Base-by-base conservation (phyloP, 495 filamentous ascomycete species). In the Penicillium verhagenii region DNA sequence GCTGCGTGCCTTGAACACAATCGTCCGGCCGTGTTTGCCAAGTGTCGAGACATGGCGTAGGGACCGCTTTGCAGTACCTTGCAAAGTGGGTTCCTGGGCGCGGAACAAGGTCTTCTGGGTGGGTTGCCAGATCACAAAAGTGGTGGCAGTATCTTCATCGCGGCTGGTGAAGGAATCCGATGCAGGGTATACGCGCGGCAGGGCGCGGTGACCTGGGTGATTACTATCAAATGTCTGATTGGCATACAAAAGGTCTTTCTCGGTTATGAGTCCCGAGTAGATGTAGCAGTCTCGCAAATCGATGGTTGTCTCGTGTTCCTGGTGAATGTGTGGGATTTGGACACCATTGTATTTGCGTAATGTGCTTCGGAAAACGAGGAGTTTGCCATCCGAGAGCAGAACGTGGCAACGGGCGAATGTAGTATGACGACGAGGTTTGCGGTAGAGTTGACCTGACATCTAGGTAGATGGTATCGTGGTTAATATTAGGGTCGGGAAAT, bases 51-150 rank as follows among this genome's bases (percentile, higher is more conserved):
- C 83, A 53, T 78, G 73, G 35, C 76, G 75, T 47, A 80, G 45
- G 23, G 68, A 70, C 35, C 71, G 59, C 39, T 72, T 75, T 6
- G 65, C 75, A 56, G 70, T 65, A 2, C 75, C 78, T 26, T 76
- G 63, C 25, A 69, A 72, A 2, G 71, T 75, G 3, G 67, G 67
- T 54, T 83, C 76, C 20, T 73, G 71, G 1, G 74, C 73, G 35
- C 82, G 77, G 64, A 90, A 88, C 33, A 81, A 74, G 20, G 73
- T 79, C 63, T 82, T 85, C 42, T 69, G 73, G 57, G 77, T 74
- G 10, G 82, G 83, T 57, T 88, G 83, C 87, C 87, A 90, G 8
- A 91, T 68, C 8, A 89, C 86, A 60, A 91, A 91, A 23, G 82
- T 85, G 11, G 84, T 87, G 67, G 85, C 85, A 1, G 83, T 79